These are phyloP conservation scores for Amanita pseudoporphyria DNA, from an alignment of 768 basidiomycete species.

Conservation along the genomic window DNA sequence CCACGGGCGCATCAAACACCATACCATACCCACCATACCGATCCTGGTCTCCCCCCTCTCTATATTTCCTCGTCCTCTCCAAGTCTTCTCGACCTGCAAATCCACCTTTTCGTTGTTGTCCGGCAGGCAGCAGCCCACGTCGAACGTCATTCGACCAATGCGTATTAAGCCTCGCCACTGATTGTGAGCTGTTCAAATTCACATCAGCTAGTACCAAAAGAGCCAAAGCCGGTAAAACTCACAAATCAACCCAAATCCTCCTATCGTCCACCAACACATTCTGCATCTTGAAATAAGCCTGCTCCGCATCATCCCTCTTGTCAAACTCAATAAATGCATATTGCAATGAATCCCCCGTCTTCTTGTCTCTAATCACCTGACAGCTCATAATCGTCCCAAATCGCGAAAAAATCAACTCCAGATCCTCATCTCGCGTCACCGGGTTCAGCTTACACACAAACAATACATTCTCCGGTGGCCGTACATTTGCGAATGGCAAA, in stretches of 20 bases:
- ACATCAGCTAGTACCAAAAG: conserved; percentile 11
- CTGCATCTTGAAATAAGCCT: conserved; percentile 99
- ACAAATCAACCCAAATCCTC: conserved; percentile 99
- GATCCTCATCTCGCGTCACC: conserved; percentile 90
- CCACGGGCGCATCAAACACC: conserved; percentile 73
- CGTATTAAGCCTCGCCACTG: conserved; percentile 80
- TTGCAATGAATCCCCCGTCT: conserved; percentile 91
- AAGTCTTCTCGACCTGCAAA: conserved; percentile 72
- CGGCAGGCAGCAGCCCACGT: conserved; percentile 27
- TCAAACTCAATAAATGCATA: conserved; percentile 99
- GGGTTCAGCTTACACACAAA: conserved; percentile 99
- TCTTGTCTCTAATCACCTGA: conserved; percentile 94
- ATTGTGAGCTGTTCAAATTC: conserved; percentile 63
- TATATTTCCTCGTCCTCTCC: conserved; percentile 61
- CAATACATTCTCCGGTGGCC: conserved; percentile 95
- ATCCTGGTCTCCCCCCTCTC: conserved; percentile 31
- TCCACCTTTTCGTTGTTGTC: conserved; percentile 26
- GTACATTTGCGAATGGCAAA: conserved; percentile 93
- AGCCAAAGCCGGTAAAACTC: conserved; percentile 20
- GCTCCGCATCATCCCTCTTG: conserved; percentile 86
- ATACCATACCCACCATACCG: conserved; percentile 50
- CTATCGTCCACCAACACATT: conserved; percentile 97
- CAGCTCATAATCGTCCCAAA: conserved; percentile 96
- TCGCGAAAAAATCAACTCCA: conserved; percentile 94
- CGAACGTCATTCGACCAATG: conserved; percentile 75